A percentile compares a stretch with the other conserved stretches of the same genome.
Evolutionary conservation across 495 filamentous ascomycete genomes (phyloP).

Genomic region (Aspergillus asperescens): DNA sequence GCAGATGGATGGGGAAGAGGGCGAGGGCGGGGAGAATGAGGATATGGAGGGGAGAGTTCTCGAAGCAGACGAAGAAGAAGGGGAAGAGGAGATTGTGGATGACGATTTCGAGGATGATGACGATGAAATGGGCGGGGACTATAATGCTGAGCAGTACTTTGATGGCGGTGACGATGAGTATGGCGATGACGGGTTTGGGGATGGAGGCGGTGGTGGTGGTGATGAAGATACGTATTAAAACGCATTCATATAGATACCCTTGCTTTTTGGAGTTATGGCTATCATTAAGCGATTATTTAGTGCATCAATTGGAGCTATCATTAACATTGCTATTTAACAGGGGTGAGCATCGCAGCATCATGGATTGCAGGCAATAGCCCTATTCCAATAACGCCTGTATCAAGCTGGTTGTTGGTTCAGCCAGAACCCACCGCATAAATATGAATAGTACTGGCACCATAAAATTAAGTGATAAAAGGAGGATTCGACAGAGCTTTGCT

Average conservation of each 20-base stretch:
- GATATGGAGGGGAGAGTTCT: conserved; percentile 28
- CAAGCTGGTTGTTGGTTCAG: too few relatives aligned
- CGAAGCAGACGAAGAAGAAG: conserved; percentile 42
- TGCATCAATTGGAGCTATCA: neutral
- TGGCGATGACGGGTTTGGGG: conserved; percentile 46
- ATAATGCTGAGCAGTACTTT: conserved; percentile 64
- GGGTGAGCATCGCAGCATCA: too few relatives aligned
- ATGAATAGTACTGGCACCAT: too few relatives aligned
- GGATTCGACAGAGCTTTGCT: too few relatives aligned
- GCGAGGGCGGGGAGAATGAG: conserved; percentile 30
- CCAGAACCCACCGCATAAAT: too few relatives aligned
- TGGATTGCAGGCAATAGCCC: too few relatives aligned
- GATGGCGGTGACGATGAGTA: conserved; percentile 58
- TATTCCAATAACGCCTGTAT: too few relatives aligned
- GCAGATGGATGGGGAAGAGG: conserved; percentile 33
- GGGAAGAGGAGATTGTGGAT: conserved; percentile 50
- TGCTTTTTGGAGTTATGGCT: conserved; percentile 11
- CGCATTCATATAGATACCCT: conserved; percentile 33
- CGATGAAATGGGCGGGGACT: conserved; percentile 54
- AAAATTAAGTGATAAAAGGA: too few relatives aligned
- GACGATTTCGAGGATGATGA: conserved; percentile 55
- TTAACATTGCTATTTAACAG: too few relatives aligned
- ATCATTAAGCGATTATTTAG: neutral
- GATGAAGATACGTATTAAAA: conserved; percentile 47
- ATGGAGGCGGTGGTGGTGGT: conserved; percentile 45